Evolutionary conservation across 371 early-diverging fungal genomes (phyloP).

Genomic region (Blakeslea trispora): DNA sequence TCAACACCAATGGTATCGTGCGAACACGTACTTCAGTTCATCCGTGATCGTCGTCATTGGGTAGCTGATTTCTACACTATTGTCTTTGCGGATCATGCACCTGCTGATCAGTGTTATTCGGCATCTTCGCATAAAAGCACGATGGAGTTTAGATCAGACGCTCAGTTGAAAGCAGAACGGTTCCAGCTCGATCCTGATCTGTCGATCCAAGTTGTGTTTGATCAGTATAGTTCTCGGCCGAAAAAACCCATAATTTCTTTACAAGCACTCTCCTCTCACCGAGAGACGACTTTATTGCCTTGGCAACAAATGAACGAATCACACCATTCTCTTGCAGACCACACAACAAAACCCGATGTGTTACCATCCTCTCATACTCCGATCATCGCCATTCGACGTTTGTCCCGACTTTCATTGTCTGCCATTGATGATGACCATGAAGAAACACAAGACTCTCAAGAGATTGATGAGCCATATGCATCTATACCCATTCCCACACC

Average conservation of each 20-base stretch:
- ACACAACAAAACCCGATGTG: neutral
- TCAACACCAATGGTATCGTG: constrained; percentile 1
- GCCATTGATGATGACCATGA: constrained; percentile 36
- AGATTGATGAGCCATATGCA: neutral
- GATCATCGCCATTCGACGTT: constrained; percentile 30
- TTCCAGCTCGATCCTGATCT: constrained; percentile 36
- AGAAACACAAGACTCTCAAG: neutral
- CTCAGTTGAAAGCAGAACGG: constrained; percentile 44
- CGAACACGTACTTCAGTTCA: constrained; percentile 2
- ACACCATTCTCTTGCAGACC: neutral
- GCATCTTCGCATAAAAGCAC: constrained; percentile 12
- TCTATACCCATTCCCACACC: constrained; percentile 38
- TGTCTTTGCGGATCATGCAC: constrained; percentile 20
- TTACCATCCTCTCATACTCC: neutral
- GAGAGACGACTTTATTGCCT: constrained; percentile 2
- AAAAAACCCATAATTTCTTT: constrained; percentile 6
- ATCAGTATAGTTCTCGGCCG: constrained; percentile 26
- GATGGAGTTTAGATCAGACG: constrained; percentile 45
- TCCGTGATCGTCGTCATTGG: constrained; percentile 3
- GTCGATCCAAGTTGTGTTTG: constrained; percentile 39
- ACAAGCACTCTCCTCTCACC: constrained; percentile 5
- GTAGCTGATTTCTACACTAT: constrained; percentile 13
- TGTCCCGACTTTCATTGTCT: constrained; percentile 45
- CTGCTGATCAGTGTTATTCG: constrained; percentile 38
- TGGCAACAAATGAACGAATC: constrained; percentile 6